These are phyloP conservation scores for Eleusine indica DNA, from an alignment of 176 grass and related monocot genomes.

Conservation along the genomic window DNA sequence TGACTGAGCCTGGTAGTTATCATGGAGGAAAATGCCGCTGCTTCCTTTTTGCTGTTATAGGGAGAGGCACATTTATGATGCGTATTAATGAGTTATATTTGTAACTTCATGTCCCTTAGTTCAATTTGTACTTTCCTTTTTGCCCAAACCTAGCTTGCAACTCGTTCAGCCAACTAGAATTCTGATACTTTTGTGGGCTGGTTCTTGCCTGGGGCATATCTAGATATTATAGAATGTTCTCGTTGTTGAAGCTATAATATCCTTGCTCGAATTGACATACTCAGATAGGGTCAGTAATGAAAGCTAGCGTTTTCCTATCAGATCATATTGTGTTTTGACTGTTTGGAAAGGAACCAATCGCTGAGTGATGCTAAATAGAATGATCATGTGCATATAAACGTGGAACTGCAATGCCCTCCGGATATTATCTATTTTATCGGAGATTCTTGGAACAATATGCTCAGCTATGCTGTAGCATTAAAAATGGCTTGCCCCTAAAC, in stretches of 20 bases:
- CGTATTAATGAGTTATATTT: conserved; percentile 17
- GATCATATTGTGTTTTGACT: too few relatives aligned
- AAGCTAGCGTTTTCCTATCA: too few relatives aligned
- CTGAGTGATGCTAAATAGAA: too few relatives aligned
- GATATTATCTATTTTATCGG: too few relatives aligned
- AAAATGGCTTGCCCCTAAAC: neutral
- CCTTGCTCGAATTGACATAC: neutral
- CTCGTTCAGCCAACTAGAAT: neutral
- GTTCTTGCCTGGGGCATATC: neutral
- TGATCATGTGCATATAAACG: too few relatives aligned
- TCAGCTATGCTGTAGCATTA: too few relatives aligned
- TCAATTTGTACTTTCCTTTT: neutral
- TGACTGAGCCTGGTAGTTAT: conserved; percentile 55
- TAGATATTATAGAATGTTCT: neutral
- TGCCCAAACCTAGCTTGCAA: neutral
- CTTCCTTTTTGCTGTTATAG: conserved; percentile 31
- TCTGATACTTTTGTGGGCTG: neutral
- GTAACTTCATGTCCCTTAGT: conserved; percentile 15
- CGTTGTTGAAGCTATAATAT: neutral
- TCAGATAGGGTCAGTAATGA: too few relatives aligned
- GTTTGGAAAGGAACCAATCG: too few relatives aligned
- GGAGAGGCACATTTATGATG: conserved; percentile 19
- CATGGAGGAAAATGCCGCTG: neutral
- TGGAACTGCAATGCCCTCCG: too few relatives aligned
- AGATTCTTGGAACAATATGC: too few relatives aligned